Evolutionary conservation across 2,329 filamentous ascomycete species (phyloP).

Genomic region (Colletotrichum liriopes): DNA sequence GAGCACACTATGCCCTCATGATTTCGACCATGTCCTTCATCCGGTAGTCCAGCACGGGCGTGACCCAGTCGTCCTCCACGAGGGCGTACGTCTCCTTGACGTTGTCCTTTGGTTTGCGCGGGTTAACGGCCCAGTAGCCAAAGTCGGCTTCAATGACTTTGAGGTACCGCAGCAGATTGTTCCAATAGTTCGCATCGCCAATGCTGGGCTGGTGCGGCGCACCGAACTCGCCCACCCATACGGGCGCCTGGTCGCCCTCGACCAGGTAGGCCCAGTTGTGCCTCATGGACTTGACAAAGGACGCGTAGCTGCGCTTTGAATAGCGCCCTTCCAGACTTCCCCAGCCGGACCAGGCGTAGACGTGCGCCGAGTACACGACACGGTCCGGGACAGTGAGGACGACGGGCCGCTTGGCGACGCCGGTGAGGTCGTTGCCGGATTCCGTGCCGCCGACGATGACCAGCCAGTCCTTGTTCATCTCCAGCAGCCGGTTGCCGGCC

Average conservation of each 20-base stretch:
- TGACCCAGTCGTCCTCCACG: constrained; percentile 75
- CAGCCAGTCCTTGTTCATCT: constrained; percentile 75
- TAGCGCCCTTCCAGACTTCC: constrained; percentile 73
- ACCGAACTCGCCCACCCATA: constrained; percentile 80
- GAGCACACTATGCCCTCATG: constrained; percentile 54
- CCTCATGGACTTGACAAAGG: constrained; percentile 75
- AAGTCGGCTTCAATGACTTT: constrained; percentile 74
- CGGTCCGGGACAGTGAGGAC: constrained; percentile 67
- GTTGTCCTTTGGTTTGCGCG: constrained; percentile 73
- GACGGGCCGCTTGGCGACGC: constrained; percentile 70
- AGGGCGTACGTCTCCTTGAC: constrained; percentile 74
- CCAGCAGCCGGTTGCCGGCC: constrained; percentile 73
- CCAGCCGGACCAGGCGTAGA: constrained; percentile 81
- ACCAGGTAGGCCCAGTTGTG: constrained; percentile 78
- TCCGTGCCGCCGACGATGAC: constrained; percentile 79
- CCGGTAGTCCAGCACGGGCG: constrained; percentile 73
- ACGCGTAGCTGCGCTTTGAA: constrained; percentile 71
- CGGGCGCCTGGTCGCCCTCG: constrained; percentile 69
- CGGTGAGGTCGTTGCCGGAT: constrained; percentile 76
- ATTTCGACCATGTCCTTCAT: constrained; percentile 74
- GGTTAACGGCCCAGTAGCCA: constrained; percentile 80
- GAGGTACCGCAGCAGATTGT: constrained; percentile 73
- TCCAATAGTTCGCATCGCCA: constrained; percentile 77
- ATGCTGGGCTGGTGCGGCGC: constrained; percentile 67
- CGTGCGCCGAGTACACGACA: constrained; percentile 78